Evolutionary conservation across 2,329 filamentous ascomycete genomes (phyloP).

Genomic region (Neopestalotiopsis rosae): DNA sequence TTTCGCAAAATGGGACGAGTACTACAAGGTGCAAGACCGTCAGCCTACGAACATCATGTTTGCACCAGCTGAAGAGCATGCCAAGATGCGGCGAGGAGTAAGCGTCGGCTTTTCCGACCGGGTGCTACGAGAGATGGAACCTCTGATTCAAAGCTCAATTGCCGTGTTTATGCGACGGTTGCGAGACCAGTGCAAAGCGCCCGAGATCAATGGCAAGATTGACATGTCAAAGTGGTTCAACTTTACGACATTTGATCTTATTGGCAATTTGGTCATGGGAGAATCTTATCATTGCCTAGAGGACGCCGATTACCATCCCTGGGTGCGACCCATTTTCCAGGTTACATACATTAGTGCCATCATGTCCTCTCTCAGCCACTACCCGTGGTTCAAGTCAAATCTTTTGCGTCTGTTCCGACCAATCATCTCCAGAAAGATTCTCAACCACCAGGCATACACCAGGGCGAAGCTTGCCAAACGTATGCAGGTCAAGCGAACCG

Average conservation of each 20-base stretch:
- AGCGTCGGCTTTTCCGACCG: conserved; percentile 9
- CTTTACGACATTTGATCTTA: conserved; percentile 15
- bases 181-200: neutral
- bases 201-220: neutral
- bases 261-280: conserved; percentile 11
- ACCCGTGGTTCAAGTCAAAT: neutral
- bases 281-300: conserved; percentile 8
- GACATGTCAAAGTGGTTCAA: conserved; percentile 9
- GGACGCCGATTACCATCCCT: conserved; percentile 7
- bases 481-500: conserved; percentile 21
- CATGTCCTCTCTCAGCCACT: neutral
- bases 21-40: conserved; percentile 9
- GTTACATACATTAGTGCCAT: neutral
- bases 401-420: neutral
- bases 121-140: conserved; percentile 11
- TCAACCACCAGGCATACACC: conserved; percentile 1
- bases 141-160: neutral
- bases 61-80: conserved; percentile 12
- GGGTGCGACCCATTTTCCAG: conserved; percentile 9
- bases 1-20: conserved; percentile 14
- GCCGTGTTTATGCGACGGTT: conserved; percentile 11
- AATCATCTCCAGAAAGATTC: neutral
- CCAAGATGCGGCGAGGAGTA: conserved; percentile 7
- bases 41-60: conserved; percentile 15
- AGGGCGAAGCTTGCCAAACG: conserved; percentile 16